Evolutionary conservation across 2,329 filamentous ascomycete genomes (phyloP), one percentile per base, ranked within the genome.

Genomic region (Lasiodiplodia gonubiensis): DNA sequence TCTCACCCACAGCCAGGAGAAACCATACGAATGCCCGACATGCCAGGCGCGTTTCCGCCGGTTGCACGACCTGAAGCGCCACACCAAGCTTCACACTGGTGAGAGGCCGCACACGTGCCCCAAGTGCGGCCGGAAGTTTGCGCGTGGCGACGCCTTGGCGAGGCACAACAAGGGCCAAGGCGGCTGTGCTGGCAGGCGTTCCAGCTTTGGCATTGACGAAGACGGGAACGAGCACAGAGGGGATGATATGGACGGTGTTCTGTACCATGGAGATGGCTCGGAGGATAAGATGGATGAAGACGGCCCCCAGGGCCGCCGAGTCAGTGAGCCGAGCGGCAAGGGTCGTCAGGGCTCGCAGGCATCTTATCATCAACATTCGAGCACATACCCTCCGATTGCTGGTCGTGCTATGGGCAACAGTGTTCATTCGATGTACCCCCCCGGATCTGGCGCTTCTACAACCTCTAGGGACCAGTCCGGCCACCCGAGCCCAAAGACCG

Each of bases 1-100:
- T 67, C 87, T 99, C 76, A 98, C 95, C 0, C 95, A 98, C 79
- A 97, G 94, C 74, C 94, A 99, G 83, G 95, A 99, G 79, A 99
- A 99, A 80, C 95, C 95, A 0, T 99, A 95, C 76, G 88, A 95
- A 33, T 99, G 95, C 77, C 90, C 92, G 70, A 93, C 92, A n/a
- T 99, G 95, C 78, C 88, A 94, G 73, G 92, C 95, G 79, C 89
- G 94, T 64, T 99, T 99, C 80, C 88, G 95, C 66, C 89, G 95
- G 70, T 84, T 98, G 63, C 95, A 99, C 77, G 95, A 99, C 75
- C 81, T 99, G 71, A 99, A 99, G 82, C 89, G 95, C 49, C 95
- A 99, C 78, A 93, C 91, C 71, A 99, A 99, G 80, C 86, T 99
- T 25, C 95, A 99, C 76, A 98, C 94, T 0, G 95, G 95, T 66